Conservation (phyloP, 2,329 filamentous ascomycete species). For the Mariannaea elegans region DNA sequence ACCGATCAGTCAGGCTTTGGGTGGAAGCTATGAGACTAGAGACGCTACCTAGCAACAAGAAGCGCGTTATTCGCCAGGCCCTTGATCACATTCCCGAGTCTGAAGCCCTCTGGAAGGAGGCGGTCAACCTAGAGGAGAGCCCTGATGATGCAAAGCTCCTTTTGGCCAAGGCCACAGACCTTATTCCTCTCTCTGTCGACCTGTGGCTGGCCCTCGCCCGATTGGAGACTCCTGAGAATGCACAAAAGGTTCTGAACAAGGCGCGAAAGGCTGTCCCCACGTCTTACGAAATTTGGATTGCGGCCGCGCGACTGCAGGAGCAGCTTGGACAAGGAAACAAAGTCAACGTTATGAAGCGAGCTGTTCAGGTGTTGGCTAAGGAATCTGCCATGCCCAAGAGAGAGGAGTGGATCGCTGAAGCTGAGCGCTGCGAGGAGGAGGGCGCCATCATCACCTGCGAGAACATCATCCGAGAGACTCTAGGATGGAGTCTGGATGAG, state of each 20-base stretch:
- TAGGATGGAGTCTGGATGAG: slow-evolving; percentile 93
- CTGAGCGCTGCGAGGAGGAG: slow-evolving; percentile 93
- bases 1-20: slow-evolving; percentile 89
- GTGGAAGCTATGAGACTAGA: slow-evolving; percentile 95
- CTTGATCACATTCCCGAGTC: slow-evolving; percentile 94
- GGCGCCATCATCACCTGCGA: slow-evolving; percentile 87
- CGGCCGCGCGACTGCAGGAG: slow-evolving; percentile 89
- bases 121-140: slow-evolving; percentile 94
- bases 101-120: slow-evolving; percentile 96
- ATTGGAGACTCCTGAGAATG: slow-evolving; percentile 88
- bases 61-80: slow-evolving; percentile 90
- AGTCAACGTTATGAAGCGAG: slow-evolving; percentile 94
- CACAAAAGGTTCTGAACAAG: slow-evolving; percentile 93
- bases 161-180: slow-evolving; percentile 92
- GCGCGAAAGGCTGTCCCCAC: slow-evolving; percentile 93
- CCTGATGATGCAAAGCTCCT: slow-evolving; percentile 86
- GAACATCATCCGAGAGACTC: slow-evolving; percentile 89
- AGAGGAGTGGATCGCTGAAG: slow-evolving; percentile 96
- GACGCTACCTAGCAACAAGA: slow-evolving; percentile 82
- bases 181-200: slow-evolving; percentile 93
- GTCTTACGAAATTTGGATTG: slow-evolving; percentile 96
- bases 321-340: slow-evolving; percentile 81
- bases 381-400: slow-evolving; percentile 97
- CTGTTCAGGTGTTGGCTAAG: slow-evolving; percentile 85
- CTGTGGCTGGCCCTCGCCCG: slow-evolving; percentile 94